phyloP scores from a whole-genome alignment of 140 eudicot species.

The Senecio squalidus region DNA sequence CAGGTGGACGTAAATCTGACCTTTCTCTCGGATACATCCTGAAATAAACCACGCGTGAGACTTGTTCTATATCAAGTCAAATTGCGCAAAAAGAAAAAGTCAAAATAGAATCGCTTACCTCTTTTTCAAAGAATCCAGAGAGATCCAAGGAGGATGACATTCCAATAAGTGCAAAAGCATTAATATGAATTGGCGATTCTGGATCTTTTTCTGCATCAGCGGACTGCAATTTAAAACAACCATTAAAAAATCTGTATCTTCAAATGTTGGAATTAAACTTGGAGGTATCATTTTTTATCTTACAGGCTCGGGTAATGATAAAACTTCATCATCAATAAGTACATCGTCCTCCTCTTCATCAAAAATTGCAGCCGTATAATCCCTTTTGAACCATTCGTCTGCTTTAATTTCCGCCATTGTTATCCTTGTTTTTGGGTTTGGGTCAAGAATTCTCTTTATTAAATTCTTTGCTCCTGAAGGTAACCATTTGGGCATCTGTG shows the following conservation, averaged over 20 bases:
- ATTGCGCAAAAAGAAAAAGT: not conserved
- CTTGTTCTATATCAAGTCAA: not conserved
- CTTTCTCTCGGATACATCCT: conserved; percentile 93
- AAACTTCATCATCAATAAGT: conserved; percentile 50
- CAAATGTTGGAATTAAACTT: not conserved
- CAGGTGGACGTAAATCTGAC: conserved; percentile 84
- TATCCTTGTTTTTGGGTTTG: conserved; percentile 70
- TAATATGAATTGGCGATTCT: conserved; percentile 56
- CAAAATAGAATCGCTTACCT: conserved; percentile 40
- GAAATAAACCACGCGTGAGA: conserved; percentile 1
- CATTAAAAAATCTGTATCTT: not conserved
- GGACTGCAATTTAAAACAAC: conserved; percentile 36
- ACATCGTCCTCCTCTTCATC: conserved; percentile 56
- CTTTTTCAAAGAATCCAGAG: conserved; percentile 97
- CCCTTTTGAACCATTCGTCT: conserved; percentile 76
- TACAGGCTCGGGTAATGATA: conserved; percentile 55
- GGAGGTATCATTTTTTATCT: conserved; percentile 8
- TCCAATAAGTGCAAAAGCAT: conserved; percentile 94
- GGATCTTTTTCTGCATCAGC: conserved; percentile 50
- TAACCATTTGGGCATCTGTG: conserved; percentile 77
- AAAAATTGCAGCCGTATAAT: conserved; percentile 50
- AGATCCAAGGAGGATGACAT: conserved; percentile 94
- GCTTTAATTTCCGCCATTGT: conserved; percentile 70
- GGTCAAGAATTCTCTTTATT: conserved; percentile 84
- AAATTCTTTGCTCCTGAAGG: conserved; percentile 69